phyloP scores from a whole-genome alignment of 2,329 filamentous ascomycete genomes.

The Aspergillus hiratsukae region DNA sequence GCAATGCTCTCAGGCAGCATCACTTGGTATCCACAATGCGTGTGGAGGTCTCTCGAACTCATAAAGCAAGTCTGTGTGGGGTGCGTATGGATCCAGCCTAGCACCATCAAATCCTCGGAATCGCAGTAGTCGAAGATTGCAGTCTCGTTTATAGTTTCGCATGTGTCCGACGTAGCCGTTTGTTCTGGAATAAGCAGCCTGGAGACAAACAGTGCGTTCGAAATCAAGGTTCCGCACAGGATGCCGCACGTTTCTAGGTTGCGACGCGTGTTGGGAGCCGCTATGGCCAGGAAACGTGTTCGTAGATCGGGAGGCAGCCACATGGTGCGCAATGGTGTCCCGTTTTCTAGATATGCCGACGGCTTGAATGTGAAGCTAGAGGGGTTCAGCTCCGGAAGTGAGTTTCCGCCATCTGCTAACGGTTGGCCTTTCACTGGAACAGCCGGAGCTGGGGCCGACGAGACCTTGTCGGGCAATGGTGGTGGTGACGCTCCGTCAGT shows the following conservation, averaged over 20 bases:
- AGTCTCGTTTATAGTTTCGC: conserved; percentile 84
- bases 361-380: conserved; percentile 74
- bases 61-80: conserved; percentile 97
- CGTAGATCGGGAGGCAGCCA: conserved; percentile 79
- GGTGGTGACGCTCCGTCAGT: conserved; percentile 20
- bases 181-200: conserved; percentile 88
- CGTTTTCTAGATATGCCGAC: conserved; percentile 84
- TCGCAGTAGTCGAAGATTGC: conserved; percentile 87
- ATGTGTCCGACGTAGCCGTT: conserved; percentile 84
- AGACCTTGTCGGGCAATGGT: conserved; percentile 25
- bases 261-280: conserved; percentile 67
- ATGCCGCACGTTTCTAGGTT: conserved; percentile 96
- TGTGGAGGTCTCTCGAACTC: conserved; percentile 90
- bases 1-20: conserved; percentile 97
- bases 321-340: conserved; percentile 76
- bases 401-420: conserved; percentile 8
- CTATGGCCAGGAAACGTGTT: conserved; percentile 67
- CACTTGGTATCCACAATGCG: conserved; percentile 87
- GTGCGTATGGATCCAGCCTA: conserved; percentile 98
- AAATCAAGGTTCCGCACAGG: conserved; percentile 82
- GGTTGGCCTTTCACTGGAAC: conserved; percentile 23
- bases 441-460: conserved; percentile 13
- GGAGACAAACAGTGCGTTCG: conserved; percentile 89
- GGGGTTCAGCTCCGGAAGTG: conserved; percentile 29
- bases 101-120: conserved; percentile 72